Evolutionary conservation across 2,329 filamentous ascomycete genomes (phyloP).

Genomic region (Colletotrichum destructivum): DNA sequence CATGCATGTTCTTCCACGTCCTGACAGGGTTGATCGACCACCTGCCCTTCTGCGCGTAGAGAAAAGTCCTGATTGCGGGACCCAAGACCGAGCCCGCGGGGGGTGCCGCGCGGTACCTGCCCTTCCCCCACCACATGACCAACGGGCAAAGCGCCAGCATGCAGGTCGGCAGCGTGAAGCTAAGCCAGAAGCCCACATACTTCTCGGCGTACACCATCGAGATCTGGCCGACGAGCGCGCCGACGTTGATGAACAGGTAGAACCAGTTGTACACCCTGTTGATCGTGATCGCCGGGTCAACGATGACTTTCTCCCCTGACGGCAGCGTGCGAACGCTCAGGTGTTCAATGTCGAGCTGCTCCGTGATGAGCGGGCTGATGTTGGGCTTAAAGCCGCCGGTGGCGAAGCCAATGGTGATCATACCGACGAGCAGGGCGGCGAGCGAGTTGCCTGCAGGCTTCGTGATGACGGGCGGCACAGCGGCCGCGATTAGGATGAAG

Average conservation of each 20-base stretch:
- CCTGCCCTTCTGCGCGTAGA: constrained; percentile 76
- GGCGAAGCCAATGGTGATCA: constrained; percentile 68
- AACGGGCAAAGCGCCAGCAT: constrained; percentile 75
- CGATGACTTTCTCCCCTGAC: constrained; percentile 74
- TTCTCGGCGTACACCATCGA: constrained; percentile 81
- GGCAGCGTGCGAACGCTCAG: constrained; percentile 66
- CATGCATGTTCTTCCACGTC: constrained; percentile 72
- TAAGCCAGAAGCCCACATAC: constrained; percentile 82
- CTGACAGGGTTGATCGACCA: constrained; percentile 77
- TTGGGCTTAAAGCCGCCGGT: constrained; percentile 85
- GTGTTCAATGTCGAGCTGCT: constrained; percentile 73
- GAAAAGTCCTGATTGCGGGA: constrained; percentile 73
- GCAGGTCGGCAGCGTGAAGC: constrained; percentile 77
- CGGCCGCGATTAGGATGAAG: constrained; percentile 75
- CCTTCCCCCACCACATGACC: constrained; percentile 72
- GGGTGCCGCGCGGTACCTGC: constrained; percentile 70
- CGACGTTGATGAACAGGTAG: constrained; percentile 81
- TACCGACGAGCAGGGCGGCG: constrained; percentile 75
- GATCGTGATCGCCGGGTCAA: constrained; percentile 75
- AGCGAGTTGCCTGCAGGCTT: constrained; percentile 67
- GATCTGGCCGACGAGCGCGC: constrained; percentile 75
- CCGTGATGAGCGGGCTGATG: constrained; percentile 76
- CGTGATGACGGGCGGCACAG: constrained; percentile 74
- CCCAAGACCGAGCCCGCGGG: constrained; percentile 78
- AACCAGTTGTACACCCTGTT: constrained; percentile 78